Evolutionary conservation across 768 basidiomycete genomes (phyloP).

Genomic region (Hemileccinum impolitum): DNA sequence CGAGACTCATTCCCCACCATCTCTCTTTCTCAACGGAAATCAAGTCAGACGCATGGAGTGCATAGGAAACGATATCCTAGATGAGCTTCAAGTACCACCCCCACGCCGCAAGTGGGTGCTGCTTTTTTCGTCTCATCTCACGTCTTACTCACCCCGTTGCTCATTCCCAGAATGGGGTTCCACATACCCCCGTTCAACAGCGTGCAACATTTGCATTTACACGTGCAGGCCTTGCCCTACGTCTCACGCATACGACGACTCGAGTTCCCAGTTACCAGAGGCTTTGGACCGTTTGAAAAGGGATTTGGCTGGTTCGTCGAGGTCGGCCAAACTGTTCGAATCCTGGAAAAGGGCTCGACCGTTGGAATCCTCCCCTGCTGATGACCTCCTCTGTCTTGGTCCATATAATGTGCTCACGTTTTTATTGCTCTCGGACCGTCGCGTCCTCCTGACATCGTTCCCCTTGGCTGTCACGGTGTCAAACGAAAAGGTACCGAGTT

Average conservation of each 20-base stretch:
- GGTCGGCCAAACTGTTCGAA: conserved; percentile 53
- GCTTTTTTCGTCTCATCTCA: not conserved
- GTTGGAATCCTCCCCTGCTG: conserved; percentile 51
- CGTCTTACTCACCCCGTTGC: not conserved
- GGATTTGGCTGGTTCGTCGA: conserved; percentile 74
- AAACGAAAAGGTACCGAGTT: too few relatives aligned
- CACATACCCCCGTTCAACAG: conserved; percentile 80
- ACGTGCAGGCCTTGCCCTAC: conserved; percentile 70
- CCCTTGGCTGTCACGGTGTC: too few relatives aligned
- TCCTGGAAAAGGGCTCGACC: conserved; percentile 52
- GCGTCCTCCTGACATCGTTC: not conserved
- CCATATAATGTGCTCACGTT: not conserved
- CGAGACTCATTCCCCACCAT: conserved; percentile 11
- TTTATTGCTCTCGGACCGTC: not conserved
- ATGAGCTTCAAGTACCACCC: conserved; percentile 40
- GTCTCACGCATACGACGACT: conserved; percentile 32
- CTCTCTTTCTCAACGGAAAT: conserved; percentile 19
- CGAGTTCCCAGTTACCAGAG: conserved; percentile 49
- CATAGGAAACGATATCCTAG: conserved; percentile 53
- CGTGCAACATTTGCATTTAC: conserved; percentile 71
- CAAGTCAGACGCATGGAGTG: conserved; percentile 45
- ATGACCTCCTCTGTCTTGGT: not conserved
- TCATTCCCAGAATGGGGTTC: conserved; percentile 69
- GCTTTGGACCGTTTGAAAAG: conserved; percentile 45
- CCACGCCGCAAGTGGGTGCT: conserved; percentile 44